Base-by-base conservation (phyloP, 768 basidiomycete genomes). In the Kwoniella dejecticola region DNA sequence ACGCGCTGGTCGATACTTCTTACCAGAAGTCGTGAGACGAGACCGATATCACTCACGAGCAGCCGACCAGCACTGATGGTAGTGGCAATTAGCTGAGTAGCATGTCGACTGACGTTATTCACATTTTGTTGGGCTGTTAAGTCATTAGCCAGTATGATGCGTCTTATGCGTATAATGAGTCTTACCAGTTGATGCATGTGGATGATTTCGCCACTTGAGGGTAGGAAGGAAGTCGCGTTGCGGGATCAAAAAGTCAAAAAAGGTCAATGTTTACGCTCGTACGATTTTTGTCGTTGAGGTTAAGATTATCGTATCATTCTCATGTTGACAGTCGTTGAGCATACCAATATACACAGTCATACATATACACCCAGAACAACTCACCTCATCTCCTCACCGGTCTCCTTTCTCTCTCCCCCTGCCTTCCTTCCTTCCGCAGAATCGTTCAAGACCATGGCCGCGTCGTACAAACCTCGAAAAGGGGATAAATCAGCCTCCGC, bases 391-490 rank as follows among this genome's bases (percentile, higher is more conserved):
- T 8, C 17, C 8, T 38, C 36, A 38, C 8, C 11, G 8, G 41
- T 42, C 41, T n/a, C 19, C 17, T 5, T 7, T n/a, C 17, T 42
- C 41, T n/a, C 19, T 42, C 41, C 19, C 17, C 19, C 19, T 6
- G 19, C 17, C 7, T 13, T 42, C 41, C 17, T 42, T 12, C n/a
- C n/a, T n/a, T n/a, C n/a, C n/a, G n/a, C n/a, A n/a, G n/a, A n/a
- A n/a, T n/a, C n/a, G n/a, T n/a, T n/a, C n/a, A n/a, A n/a, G n/a
- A 57, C 46, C 45, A 57, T 57, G 56, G 46, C 46, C 21, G 56
- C 45, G 11, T 60, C 59, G 5, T 49, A 62, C 38, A 62, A 62
- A 46, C 60, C 60, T n/a, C 41, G 60, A 49, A 46, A 53, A 17
- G 60, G 60, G 19, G 54, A 55, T 44, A 59, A 59, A 11, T 54